Base-by-base conservation (phyloP, 148 eudicot genomes). In the Silene conica region DNA sequence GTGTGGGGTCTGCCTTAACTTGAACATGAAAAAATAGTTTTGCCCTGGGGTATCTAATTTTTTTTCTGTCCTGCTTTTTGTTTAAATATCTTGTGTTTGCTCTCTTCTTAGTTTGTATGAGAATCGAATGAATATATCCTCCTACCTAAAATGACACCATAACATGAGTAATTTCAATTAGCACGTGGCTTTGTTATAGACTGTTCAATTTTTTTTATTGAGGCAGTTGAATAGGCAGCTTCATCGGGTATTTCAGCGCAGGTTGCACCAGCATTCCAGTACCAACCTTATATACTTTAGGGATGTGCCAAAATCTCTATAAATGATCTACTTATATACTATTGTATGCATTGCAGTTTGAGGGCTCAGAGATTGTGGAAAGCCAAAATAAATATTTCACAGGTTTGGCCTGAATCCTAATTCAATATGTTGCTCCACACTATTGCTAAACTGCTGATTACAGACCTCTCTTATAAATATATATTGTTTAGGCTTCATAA, bases 311-410 rank as follows among this genome's bases (percentile, higher is more conserved):
- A 26, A 69, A 20, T 67, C 65, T 78, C 31, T 60, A 12, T 41
- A 43, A 31, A 72, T 13, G 28, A 61, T 25, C 25, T 38, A 13
- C 43, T 75, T 57, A 71, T 63, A 21, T 54, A 23, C 45, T 80
- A 23, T 82, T 62, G 55, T 63, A 43, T 84, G 57, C 50, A 0
- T 82, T 89, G 84, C 90, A 92, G 98, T 89, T 93, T 89, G 93
- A 90, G 71, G 98, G 98, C 71, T 90, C 93, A 68, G 90, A 89
- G 67, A 70, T 82, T 18, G 75, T 90, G 77, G 81, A 87, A 81
- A 85, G 78, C 62, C 96, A 90, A 75, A 93, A 86, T 68, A 74
- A 89, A 56, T 83, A 85, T 72, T 93, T 93, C 82, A 81, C 92
- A 76, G 98, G 98, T 92, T 78, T 69, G 74, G 38, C 74, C 65